Conservation (phyloP, 2,329 filamentous ascomycete species). For the Fusarium sp. region DNA sequence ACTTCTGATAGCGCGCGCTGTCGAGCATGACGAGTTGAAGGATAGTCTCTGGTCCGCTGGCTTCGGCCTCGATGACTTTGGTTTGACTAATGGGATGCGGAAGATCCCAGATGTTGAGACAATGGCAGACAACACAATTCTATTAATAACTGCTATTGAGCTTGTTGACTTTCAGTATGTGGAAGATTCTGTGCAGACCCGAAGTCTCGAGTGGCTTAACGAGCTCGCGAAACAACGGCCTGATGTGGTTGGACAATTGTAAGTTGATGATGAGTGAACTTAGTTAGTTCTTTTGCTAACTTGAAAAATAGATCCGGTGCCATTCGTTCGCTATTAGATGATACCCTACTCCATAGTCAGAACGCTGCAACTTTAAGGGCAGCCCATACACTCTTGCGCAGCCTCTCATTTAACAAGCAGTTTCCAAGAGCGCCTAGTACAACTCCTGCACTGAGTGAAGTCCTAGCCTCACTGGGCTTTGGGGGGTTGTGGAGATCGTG, state of each 20-base stretch:
- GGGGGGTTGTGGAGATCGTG: slow-evolving; percentile 72
- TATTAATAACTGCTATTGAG: slow-evolving; percentile 73
- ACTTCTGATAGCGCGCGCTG: slow-evolving; percentile 69
- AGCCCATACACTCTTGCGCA: slow-evolving; percentile 71
- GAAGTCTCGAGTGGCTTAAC: slow-evolving; percentile 71
- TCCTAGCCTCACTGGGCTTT: slow-evolving; percentile 72
- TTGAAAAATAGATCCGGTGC: slow-evolving; percentile 63
- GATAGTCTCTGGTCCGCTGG: slow-evolving; percentile 73
- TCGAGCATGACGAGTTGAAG: slow-evolving; percentile 70
- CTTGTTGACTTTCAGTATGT: slow-evolving; percentile 75
- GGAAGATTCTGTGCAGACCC: slow-evolving; percentile 72
- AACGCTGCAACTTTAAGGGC: slow-evolving; percentile 70
- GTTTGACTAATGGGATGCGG: slow-evolving; percentile 42
- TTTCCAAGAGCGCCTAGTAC: slow-evolving; percentile 64
- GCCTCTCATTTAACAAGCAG: slow-evolving; percentile 66
- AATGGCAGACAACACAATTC: slow-evolving; percentile 71
- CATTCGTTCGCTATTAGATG: slow-evolving; percentile 70
- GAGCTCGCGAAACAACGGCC: slow-evolving; percentile 67
- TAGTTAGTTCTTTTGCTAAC: background rate
- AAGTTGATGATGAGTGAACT: slow-evolving; percentile 49
- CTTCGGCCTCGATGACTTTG: slow-evolving; percentile 59
- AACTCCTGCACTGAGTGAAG: slow-evolving; percentile 63
- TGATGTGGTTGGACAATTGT: slow-evolving; percentile 70
- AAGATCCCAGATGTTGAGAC: slow-evolving; percentile 54
- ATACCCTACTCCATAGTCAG: slow-evolving; percentile 73